Evolutionary conservation across 306 rosid species (phyloP).

Genomic region (Vigna nakashimae): DNA sequence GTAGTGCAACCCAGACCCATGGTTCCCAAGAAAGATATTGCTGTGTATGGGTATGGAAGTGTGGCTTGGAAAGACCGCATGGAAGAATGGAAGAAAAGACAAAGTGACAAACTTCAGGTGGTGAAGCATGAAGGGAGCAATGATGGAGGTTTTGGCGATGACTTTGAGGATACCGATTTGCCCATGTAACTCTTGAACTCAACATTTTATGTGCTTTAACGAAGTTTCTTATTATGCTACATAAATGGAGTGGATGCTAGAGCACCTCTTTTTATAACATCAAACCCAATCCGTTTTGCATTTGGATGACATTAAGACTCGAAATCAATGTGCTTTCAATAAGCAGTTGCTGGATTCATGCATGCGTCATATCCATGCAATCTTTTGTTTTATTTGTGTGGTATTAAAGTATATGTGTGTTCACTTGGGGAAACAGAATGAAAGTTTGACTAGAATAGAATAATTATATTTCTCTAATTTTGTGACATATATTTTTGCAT

Average conservation of each 20-base stretch:
- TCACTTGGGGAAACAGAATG: background rate
- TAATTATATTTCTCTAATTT: constrained; percentile 22
- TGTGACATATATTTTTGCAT: constrained; percentile 4
- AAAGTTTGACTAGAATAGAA: background rate
- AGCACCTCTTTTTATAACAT: background rate
- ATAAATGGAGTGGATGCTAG: constrained; percentile 21
- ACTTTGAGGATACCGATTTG: constrained; percentile 75
- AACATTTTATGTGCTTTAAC: background rate
- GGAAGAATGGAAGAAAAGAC: constrained; percentile 98
- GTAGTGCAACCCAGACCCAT: constrained; percentile 93
- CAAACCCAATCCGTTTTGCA: constrained; percentile 15
- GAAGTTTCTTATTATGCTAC: constrained; percentile 14
- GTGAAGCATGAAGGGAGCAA: constrained; percentile 83
- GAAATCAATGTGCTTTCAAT: background rate
- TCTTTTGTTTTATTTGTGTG: background rate
- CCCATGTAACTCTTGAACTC: constrained; percentile 70
- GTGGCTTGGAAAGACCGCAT: constrained; percentile 96
- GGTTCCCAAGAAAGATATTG: constrained; percentile 96
- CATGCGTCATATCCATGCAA: background rate
- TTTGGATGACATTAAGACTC: background rate
- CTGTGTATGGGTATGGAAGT: constrained; percentile 96
- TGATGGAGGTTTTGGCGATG: constrained; percentile 66
- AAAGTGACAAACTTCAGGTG: constrained; percentile 87
- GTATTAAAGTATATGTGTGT: background rate
- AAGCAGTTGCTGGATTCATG: background rate